Evolutionary conservation across 2,329 filamentous ascomycete species (phyloP).

Genomic region (Emmonsiellopsis sp.): DNA sequence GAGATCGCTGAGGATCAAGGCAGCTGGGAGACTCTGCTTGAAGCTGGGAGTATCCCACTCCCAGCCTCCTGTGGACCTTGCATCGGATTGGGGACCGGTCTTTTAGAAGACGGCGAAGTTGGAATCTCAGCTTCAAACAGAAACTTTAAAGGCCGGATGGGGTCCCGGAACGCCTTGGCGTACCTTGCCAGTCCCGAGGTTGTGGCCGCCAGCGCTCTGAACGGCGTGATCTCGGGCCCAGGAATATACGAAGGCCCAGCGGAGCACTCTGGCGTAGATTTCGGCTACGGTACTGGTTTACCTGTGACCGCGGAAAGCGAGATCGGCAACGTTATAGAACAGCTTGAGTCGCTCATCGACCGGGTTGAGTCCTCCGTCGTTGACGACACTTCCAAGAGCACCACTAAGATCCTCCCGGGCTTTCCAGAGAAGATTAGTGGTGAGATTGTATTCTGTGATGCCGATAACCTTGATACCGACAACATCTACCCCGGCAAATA

Average conservation of each 20-base stretch:
- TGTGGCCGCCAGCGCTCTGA: conserved; percentile 78
- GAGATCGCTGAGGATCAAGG: conserved; percentile 65
- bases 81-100: conserved; percentile 71
- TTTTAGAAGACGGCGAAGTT: conserved; percentile 76
- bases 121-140: conserved; percentile 77
- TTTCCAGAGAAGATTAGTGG: conserved; percentile 77
- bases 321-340: background rate
- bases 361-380: background rate
- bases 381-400: background rate
- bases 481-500: conserved; percentile 86
- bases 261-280: conserved; percentile 50
- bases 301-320: background rate
- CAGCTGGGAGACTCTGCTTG: conserved; percentile 73
- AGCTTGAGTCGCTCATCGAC: background rate
- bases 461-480: conserved; percentile 84
- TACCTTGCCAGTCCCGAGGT: conserved; percentile 86
- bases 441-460: conserved; percentile 81
- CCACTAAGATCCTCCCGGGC: conserved; percentile 67
- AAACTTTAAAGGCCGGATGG: conserved; percentile 90
- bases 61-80: conserved; percentile 73
- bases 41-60: conserved; percentile 65
- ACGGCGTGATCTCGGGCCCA: conserved; percentile 49
- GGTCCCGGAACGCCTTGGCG: conserved; percentile 65
- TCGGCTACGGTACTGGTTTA: conserved; percentile 63
- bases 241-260: conserved; percentile 67